Base-by-base conservation (phyloP, 345 rosid species). In the Bretschneidera sinensis region DNA sequence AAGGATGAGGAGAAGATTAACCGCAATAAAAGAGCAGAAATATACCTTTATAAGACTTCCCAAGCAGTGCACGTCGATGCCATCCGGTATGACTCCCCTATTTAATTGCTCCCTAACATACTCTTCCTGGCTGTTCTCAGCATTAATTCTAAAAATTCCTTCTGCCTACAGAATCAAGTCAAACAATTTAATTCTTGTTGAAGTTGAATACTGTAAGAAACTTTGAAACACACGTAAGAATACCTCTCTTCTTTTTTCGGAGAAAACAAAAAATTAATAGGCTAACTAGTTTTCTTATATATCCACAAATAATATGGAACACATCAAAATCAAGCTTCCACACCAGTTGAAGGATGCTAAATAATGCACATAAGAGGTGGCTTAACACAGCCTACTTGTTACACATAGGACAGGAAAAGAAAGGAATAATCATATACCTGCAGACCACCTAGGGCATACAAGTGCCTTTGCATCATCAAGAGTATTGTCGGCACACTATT, bases 41-140 rank as follows among this genome's bases (percentile, higher is more conserved):
- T 51, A 5, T 60, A 94, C 99, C 96, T 91, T 95, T 66, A 95
- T 95, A 55, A 95, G 92, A 74, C 96, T 91, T 15, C 98, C 97
- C 78, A 95, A 78, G 81, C 99, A 95, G 57, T 91, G 99, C 24
- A 86, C 85, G 57, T 95, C 97, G 31, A 91, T 79, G 51, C 77
- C 86, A 8, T 81, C 77, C 0, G 98, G 96, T 52, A 95, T 66
- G 54, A 85, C 68, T 74, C 99, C 99, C 56, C 79, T 68, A 58
- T 91, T 95, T 74, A 95, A 70, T 69, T 91, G 89, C 55, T 86
- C 95, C 72, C 98, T 82, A 18, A 84, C 92, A 71, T 81, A 78
- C 76, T 91, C 97, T 69, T 95, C 99, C 73, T 91, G 98, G 66
- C 85, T 78, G 60, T 91, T 95, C 64, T 80, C 97, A 23, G 89